Conservation (phyloP, 192 early-diverging fungal genomes). For the Coemansia sp. region DNA sequence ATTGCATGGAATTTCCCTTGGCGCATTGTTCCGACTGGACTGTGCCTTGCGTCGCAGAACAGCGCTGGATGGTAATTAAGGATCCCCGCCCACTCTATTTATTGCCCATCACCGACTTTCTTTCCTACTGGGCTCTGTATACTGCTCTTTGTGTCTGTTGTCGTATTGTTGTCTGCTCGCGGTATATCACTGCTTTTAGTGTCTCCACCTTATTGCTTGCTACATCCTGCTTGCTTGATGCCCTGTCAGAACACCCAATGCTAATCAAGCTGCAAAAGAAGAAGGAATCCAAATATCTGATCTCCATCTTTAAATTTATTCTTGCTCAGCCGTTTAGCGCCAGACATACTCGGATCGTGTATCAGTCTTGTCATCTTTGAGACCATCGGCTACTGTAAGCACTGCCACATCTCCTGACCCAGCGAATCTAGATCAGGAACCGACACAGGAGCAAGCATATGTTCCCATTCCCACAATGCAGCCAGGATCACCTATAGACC, state of each 20-base stretch:
- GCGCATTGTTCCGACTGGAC: background rate
- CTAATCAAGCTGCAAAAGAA: background rate
- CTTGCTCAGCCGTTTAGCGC: conserved; percentile 22
- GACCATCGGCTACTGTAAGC: conserved; percentile 13
- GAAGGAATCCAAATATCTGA: background rate
- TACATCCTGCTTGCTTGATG: background rate
- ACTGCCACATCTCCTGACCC: background rate
- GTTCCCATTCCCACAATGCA: background rate
- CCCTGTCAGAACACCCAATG: background rate
- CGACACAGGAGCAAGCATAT: background rate
- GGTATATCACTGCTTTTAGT: background rate
- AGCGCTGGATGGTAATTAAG: background rate
- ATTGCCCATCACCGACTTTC: background rate
- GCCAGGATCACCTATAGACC: background rate
- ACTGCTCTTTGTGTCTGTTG: background rate
- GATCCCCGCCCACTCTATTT: background rate
- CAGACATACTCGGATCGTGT: conserved; percentile 57
- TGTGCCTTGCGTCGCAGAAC: background rate
- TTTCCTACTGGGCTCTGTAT: background rate
- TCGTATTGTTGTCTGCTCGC: background rate
- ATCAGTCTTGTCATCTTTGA: conserved; percentile 41
- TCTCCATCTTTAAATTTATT: background rate
- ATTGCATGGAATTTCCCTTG: conserved; percentile 2
- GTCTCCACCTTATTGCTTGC: background rate
- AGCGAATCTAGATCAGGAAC: background rate